phyloP scores from a whole-genome alignment of 177 flowering plant species.

The Vitis hybrid region DNA sequence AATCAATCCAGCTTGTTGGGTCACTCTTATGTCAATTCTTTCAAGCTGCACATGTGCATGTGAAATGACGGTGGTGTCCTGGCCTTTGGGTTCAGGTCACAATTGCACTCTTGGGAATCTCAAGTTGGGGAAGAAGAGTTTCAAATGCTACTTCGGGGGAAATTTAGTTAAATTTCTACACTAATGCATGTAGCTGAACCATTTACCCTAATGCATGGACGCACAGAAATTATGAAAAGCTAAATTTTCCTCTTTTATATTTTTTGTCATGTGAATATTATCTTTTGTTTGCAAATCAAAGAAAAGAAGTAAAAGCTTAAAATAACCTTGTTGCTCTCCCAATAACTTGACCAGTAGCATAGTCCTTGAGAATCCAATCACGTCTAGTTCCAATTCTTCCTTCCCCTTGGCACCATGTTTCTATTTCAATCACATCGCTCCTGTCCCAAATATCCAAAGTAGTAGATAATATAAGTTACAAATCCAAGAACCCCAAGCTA shows the following conservation, averaged over 20 bases:
- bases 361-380: conserved; percentile 93
- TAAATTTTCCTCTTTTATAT: not conserved
- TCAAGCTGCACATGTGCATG: too few relatives aligned
- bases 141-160: too few relatives aligned
- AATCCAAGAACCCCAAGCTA: not conserved
- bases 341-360: conserved; percentile 74
- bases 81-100: too few relatives aligned
- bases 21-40: too few relatives aligned
- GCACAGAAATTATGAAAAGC: not conserved
- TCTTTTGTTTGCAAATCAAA: not conserved
- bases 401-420: conserved; percentile 96
- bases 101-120: too few relatives aligned
- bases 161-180: too few relatives aligned
- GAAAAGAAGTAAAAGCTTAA: not conserved
- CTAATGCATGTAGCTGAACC: too few relatives aligned
- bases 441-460: conserved; percentile 35
- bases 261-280: not conserved
- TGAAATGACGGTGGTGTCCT: too few relatives aligned
- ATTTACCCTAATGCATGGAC: too few relatives aligned
- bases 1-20: too few relatives aligned
- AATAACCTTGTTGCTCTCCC: conserved; percentile 91
- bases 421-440: conserved; percentile 97
- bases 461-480: not conserved
- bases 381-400: conserved; percentile 95
- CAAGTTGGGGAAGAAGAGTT: too few relatives aligned